Percentiles rank a stretch among this genome's conserved stretches.
phyloP scores from a whole-genome alignment of 139 green algal species.

The Auxenochlorella pyrenoidosa region DNA sequence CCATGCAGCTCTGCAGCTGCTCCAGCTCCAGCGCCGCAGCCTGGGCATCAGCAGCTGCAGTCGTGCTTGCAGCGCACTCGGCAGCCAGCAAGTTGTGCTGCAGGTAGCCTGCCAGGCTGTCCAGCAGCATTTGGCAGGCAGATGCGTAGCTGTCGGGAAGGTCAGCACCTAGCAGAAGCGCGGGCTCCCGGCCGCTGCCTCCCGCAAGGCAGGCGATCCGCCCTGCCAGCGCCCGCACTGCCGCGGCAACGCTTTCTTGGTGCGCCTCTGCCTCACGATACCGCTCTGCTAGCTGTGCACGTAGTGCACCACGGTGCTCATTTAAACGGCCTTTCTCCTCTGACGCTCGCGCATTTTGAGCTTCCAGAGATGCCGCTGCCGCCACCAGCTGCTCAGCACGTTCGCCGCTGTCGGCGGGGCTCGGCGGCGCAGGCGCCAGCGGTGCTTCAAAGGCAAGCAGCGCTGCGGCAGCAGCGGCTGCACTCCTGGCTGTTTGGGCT shows the following conservation, averaged over 20 bases:
- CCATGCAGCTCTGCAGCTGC: neutral
- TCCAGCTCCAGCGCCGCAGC: conserved; percentile 13
- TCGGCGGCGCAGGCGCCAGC: neutral
- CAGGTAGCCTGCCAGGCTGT: conserved; percentile 23
- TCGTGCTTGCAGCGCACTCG: neutral
- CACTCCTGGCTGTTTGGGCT: neutral
- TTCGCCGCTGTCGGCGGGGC: neutral
- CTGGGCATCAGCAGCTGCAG: neutral
- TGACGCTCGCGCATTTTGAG: neutral
- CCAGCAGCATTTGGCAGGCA: conserved; percentile 13
- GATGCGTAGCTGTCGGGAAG: conserved; percentile 14
- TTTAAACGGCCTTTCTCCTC: neutral
- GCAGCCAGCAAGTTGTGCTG: conserved; percentile 2
- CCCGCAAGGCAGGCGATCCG: neutral
- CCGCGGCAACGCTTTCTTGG: neutral
- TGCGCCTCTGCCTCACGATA: neutral
- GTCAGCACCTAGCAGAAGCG: conserved; percentile 2
- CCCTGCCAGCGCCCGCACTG: neutral
- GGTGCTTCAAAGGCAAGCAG: too few species aligned
- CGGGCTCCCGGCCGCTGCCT: neutral
- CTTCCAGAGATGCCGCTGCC: neutral
- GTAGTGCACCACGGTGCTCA: neutral
- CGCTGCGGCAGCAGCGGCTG: neutral
- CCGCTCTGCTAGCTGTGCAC: neutral
- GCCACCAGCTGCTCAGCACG: neutral